Conservation (phyloP, 495 filamentous ascomycete species). For the Hyaloscypha hepaticicola region DNA sequence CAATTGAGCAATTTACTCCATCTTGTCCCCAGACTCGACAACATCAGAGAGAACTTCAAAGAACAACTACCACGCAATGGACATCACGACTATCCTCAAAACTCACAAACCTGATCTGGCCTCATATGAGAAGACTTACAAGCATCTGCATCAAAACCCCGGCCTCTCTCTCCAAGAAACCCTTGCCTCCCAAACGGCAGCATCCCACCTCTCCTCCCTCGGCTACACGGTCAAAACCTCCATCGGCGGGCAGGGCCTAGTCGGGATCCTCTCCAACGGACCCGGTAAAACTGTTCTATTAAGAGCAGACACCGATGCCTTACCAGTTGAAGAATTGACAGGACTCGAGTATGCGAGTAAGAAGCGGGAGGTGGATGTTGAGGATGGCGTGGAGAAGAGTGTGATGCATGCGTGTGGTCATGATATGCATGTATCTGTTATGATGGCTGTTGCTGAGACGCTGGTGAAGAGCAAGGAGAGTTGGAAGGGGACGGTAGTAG, state of each 20-base stretch:
- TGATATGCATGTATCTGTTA: slow-evolving; percentile 56
- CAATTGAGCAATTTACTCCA: too few species aligned
- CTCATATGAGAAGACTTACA: slow-evolving; percentile 46
- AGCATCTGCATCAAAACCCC: slow-evolving; percentile 47
- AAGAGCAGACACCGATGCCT: slow-evolving; percentile 61
- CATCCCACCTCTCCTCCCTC: slow-evolving; percentile 37
- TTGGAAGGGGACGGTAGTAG: slow-evolving; percentile 58
- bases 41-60: neutral
- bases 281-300: slow-evolving; percentile 52
- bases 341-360: slow-evolving; percentile 55
- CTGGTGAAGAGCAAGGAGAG: slow-evolving; percentile 39
- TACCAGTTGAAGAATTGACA: slow-evolving; percentile 58
- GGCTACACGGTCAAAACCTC: slow-evolving; percentile 45
- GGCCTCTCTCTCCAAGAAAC: slow-evolving; percentile 53
- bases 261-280: slow-evolving; percentile 56
- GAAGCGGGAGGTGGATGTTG: slow-evolving; percentile 36
- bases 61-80: slow-evolving; percentile 17
- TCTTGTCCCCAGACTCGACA: neutral
- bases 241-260: slow-evolving; percentile 59
- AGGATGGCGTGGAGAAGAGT: slow-evolving; percentile 45
- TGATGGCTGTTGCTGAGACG: slow-evolving; percentile 51
- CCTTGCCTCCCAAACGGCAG: slow-evolving; percentile 43
- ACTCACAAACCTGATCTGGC: slow-evolving; percentile 32
- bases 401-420: slow-evolving; percentile 72
- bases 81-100: slow-evolving; percentile 26